Percentiles rank a stretch among this genome's conserved stretches.
These are phyloP conservation scores for Pachyrhizus erosus DNA, from an alignment of 306 rosid species.

Conservation along the genomic window DNA sequence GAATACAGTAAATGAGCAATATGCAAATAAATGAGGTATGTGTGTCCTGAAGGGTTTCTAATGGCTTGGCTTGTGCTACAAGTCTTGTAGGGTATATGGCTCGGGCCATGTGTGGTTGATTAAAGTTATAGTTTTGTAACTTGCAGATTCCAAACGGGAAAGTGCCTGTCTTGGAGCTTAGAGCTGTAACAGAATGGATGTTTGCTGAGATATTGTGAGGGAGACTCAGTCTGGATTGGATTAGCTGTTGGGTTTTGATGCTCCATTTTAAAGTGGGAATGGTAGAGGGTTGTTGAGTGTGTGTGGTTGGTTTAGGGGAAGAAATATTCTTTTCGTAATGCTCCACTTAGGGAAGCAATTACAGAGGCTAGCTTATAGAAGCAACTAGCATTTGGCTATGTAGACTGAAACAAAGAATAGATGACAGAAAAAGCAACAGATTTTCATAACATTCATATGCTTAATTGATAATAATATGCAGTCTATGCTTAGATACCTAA, in stretches of 20 bases:
- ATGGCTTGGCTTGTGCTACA: background rate
- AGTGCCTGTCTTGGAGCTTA: background rate
- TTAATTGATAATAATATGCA: background rate
- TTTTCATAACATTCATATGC: slow-evolving; percentile 1
- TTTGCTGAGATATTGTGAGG: slow-evolving; percentile 8
- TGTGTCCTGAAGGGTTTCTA: background rate
- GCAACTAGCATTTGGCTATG: background rate
- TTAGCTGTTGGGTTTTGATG: background rate
- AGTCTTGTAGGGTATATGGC: background rate
- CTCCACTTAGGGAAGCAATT: background rate
- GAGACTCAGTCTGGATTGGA: background rate
- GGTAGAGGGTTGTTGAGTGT: background rate
- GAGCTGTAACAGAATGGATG: background rate
- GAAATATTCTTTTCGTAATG: background rate
- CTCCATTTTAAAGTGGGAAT: background rate
- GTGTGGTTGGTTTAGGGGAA: slow-evolving; percentile 25
- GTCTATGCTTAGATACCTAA: background rate
- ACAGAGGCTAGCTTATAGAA: slow-evolving; percentile 12
- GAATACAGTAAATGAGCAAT: background rate
- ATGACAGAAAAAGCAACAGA: slow-evolving; percentile 4
- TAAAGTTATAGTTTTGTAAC: slow-evolving; percentile 27
- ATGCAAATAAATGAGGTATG: background rate
- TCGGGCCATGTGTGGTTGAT: slow-evolving; percentile 7
- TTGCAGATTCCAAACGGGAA: background rate
- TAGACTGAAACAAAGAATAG: slow-evolving; percentile 15